Evolutionary conservation across 2,329 filamentous ascomycete species (phyloP).

Genomic region (Fusarium virguliforme): DNA sequence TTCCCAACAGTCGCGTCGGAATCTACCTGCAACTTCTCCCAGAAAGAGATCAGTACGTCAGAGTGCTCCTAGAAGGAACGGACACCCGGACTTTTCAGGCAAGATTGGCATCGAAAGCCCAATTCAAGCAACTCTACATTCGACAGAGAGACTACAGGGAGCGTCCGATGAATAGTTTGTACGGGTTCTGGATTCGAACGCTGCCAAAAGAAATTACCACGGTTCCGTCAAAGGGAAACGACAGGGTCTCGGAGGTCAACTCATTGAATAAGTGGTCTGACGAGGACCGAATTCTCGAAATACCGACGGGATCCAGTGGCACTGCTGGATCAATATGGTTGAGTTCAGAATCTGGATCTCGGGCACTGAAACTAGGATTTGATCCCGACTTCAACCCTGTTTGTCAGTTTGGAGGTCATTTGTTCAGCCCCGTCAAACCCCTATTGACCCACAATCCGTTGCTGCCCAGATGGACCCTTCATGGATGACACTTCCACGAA

Average conservation of each 20-base stretch:
- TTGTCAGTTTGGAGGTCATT: constrained; percentile 6
- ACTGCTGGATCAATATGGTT: neutral
- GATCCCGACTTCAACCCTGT: neutral
- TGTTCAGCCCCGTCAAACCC: neutral
- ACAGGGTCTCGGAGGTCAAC: neutral
- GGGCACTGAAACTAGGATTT: constrained; percentile 3
- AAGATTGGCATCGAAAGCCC: neutral
- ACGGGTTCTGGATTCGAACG: constrained; percentile 5
- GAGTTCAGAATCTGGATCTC: neutral
- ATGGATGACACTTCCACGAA: constrained; percentile 4
- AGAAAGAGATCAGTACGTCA: constrained; percentile 1
- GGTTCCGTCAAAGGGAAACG: neutral
- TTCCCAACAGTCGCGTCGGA: constrained; percentile 2
- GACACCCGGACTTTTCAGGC: neutral
- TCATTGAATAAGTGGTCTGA: constrained; percentile 4
- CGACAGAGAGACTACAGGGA: neutral
- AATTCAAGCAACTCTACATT: neutral
- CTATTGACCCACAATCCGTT: neutral
- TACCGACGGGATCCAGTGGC: neutral
- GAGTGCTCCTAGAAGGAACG: neutral
- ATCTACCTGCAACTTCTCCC: constrained; percentile 1
- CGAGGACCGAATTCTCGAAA: neutral
- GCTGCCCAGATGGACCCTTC: constrained; percentile 1
- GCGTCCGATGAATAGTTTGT: neutral
- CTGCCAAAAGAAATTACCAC: neutral